Conservation (phyloP, 345 rosid genomes). For the Euphorbia lathyris region DNA sequence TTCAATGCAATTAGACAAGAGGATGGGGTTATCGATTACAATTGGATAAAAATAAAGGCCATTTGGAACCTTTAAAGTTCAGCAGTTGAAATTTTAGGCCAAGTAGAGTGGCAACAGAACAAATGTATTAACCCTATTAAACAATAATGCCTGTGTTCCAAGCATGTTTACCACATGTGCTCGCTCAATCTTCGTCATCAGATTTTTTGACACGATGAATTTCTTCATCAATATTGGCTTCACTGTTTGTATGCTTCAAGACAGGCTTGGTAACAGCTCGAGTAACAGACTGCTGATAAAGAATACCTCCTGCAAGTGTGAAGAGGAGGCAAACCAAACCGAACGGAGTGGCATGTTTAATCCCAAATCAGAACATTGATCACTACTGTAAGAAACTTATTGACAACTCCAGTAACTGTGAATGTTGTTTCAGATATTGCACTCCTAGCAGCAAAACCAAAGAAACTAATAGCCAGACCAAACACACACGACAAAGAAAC, state of each 20-base stretch:
- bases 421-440: constrained; percentile 94
- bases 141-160: constrained; percentile 19
- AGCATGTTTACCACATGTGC: too few relatives aligned
- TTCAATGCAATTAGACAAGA: too few relatives aligned
- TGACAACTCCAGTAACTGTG: constrained; percentile 96
- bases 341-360: constrained; percentile 85
- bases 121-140: too few relatives aligned
- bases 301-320: constrained; percentile 82
- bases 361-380: constrained; percentile 97
- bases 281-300: constrained; percentile 93
- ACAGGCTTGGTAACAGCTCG: constrained; percentile 35
- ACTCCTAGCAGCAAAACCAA: constrained; percentile 90
- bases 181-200: constrained; percentile 35
- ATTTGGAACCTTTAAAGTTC: too few relatives aligned
- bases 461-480: constrained; percentile 90
- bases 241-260: constrained; percentile 34
- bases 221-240: constrained; percentile 35
- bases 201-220: constrained; percentile 12
- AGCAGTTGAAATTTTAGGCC: too few relatives aligned
- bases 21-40: too few relatives aligned
- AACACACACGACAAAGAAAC: constrained; percentile 88
- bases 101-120: too few relatives aligned
- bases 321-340: constrained; percentile 86
- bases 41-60: too few relatives aligned
- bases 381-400: constrained; percentile 90